Base-by-base conservation (phyloP, 164 flowering plant species). In the Vitis cinerea region DNA sequence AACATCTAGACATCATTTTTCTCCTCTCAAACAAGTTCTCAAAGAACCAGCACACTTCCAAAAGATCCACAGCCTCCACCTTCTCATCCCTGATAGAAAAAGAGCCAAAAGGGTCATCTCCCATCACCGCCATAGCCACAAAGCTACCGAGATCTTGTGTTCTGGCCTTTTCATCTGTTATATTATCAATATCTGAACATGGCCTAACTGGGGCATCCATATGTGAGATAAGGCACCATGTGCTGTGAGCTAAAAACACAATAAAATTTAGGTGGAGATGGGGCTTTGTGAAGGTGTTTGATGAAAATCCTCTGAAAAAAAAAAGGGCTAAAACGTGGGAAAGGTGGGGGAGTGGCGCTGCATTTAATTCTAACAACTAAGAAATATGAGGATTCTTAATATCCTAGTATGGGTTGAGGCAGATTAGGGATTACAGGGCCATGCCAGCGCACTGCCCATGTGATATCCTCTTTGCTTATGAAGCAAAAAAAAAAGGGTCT, bases 1-100 rank as follows among this genome's bases (percentile, higher is more conserved):
- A 59, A 49, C 82, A 83, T 56, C 82, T 81, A 1, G 65, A 12
- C 63, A 76, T 77, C 50, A 61, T 64, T 48, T 53, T 62, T 55
- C 64, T 72, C 44, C 73, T 66, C 5, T 63, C 13, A 7, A 90
- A 71, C 79, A 77, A 75, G 78, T 83, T 87, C 1, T 77, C 76
- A 63, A 77, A 87, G 75, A 86, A 90, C 94, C 91, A 90, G 50
- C 61, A 72, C 63, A 83, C 87, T 31, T 90, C 94, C 59, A 87
- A 68, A 10, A 87, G 84, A 72, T 84, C 81, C 52, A 78, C 67
- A 49, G 78, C 65, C 63, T 66, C 81, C 61, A 17, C 74, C 30
- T 47, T 27, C 23, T 62, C 72, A 61, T 29, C 57, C 0, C 66
- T 53, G 44, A 29, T 10, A 50, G 64, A 59, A 30, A 67, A 76